These are phyloP conservation scores for Dipteronia dyeriana DNA, from an alignment of 345 rosid genomes.

Conservation along the genomic window DNA sequence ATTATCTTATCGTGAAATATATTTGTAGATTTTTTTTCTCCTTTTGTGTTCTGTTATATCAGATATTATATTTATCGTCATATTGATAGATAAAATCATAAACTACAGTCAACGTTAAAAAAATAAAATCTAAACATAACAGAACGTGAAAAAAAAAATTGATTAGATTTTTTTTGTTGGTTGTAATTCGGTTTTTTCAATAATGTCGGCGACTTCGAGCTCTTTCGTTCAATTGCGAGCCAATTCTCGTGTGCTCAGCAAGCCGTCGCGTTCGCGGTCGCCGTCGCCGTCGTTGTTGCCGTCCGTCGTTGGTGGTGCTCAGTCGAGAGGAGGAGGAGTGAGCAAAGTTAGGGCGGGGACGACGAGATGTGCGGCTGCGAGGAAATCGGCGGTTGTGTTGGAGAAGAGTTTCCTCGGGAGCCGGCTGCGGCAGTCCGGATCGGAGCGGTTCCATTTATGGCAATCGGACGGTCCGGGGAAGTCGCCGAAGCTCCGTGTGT, in stretches of 20 bases:
- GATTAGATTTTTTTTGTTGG: background rate
- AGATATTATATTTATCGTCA: too few relatives aligned
- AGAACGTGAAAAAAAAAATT: background rate
- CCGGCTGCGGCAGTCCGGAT: conserved; percentile 44
- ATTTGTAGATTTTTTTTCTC: too few relatives aligned
- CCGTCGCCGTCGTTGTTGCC: conserved; percentile 25
- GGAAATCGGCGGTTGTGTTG: conserved; percentile 23
- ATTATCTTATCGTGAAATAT: too few relatives aligned
- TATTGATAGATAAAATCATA: too few relatives aligned
- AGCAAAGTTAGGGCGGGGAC: conserved; percentile 19
- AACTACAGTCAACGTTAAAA: too few relatives aligned
- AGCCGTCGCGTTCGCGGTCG: conserved; percentile 24
- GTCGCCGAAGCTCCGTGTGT: conserved; percentile 67
- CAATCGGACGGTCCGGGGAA: conserved; percentile 78
- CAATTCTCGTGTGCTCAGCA: conserved; percentile 20
- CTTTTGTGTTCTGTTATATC: too few relatives aligned
- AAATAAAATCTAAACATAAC: too few relatives aligned
- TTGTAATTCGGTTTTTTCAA: conserved; percentile 9
- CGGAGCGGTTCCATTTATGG: conserved; percentile 70
- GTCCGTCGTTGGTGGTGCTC: conserved; percentile 28
- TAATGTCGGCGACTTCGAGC: conserved; percentile 58
- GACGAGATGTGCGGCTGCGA: conserved; percentile 37
- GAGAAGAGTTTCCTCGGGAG: conserved; percentile 59
- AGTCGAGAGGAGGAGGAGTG: conserved; percentile 29
- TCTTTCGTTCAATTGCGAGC: conserved; percentile 43